These are phyloP conservation scores for Tetrahymena thermophila DNA, from an alignment of 73 alveolate species.

Conservation along the genomic window DNA sequence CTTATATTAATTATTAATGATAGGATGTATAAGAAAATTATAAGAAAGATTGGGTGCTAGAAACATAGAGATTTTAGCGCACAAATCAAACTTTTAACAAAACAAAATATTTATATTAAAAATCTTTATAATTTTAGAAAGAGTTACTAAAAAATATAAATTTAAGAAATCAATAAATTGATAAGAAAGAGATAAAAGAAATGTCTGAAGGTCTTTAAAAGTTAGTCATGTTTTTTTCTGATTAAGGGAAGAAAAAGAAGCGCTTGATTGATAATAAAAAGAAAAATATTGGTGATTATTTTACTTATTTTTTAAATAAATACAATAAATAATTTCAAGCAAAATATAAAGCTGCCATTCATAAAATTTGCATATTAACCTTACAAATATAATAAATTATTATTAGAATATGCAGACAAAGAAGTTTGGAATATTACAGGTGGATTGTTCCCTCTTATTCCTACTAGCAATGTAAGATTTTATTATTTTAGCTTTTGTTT, in stretches of 20 bases:
- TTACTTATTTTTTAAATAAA: neutral
- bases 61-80: neutral
- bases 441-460: conserved; percentile 19
- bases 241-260: neutral
- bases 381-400: neutral
- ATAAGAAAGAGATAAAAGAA: neutral
- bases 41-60: neutral
- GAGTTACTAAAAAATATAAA: neutral
- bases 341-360: neutral
- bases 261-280: neutral
- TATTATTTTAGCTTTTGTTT: neutral
- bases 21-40: neutral
- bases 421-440: conserved; percentile 41
- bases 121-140: neutral
- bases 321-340: neutral
- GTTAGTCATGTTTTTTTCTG: neutral
- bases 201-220: neutral
- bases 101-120: neutral
- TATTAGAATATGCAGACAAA: conserved; percentile 1
- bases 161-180: neutral
- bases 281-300: neutral
- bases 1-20: neutral
- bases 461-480: neutral
- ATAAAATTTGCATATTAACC: neutral
- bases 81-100: neutral